Evolutionary conservation across 1,284 basidiomycete species (phyloP), one percentile per base, ranked within the genome.

Genomic region (Exsudoporus floridanus): DNA sequence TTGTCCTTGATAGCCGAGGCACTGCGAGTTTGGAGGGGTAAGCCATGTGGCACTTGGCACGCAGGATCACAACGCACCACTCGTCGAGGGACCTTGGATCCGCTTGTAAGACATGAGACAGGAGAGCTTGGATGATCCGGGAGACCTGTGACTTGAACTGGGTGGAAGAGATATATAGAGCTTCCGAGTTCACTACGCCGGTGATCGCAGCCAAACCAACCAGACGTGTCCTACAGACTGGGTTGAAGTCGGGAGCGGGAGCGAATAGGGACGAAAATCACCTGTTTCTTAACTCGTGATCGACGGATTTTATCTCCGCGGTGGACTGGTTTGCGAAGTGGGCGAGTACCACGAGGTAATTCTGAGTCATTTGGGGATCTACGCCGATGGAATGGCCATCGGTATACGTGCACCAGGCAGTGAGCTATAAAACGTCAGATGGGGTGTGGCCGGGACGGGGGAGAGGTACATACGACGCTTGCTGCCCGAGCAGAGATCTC

Each of bases 391-490:
- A 74, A 49, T 85, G 82, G 0, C 93, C 92, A 60, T 94, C 88
- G 8, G 94, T 92, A 63, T 88, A 96, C 7, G 92, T 94, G n/a
- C 92, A 88, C 82, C 94, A 94, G 0, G 93, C 88, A 13, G 88
- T 90, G 64, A 98, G 95, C 86, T 93, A 65, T 13, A 8, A 27
- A 41, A 13, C 13, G 46, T 52, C 14, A 43, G 41, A 38, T 13
- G 9, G 7, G 18, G 33, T 10, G 1, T 35, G 25, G 12, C 4
- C 3, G 44, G 9, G 28, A 13, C 16, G 42, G 36, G 16, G 16
- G 37, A 5, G 10, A 52, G 25, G 18, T 36, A 80, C 89, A 64
- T 66, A 92, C 92, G 55, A 93, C 81, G 63, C 82, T 88, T 9
- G 93, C 92, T 7, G 90, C 85, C 60, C 92, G 83, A 3, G 90